These are phyloP conservation scores for Epichloe gansuensis DNA, from an alignment of 2,329 filamentous ascomycete genomes.

Conservation along the genomic window DNA sequence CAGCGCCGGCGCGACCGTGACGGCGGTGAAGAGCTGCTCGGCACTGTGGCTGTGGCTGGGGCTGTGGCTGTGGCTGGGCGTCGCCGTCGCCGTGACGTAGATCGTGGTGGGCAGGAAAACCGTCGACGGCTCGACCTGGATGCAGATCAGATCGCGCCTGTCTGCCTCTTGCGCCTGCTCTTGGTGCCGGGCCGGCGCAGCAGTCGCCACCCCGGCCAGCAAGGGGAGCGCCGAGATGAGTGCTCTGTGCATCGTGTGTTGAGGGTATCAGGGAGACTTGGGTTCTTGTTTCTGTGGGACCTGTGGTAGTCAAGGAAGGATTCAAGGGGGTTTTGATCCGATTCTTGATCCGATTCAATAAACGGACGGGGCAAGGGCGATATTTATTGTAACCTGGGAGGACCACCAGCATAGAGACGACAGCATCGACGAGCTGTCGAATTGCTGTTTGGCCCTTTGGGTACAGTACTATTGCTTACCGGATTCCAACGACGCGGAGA, in stretches of 20 bases:
- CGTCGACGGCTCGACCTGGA: background rate
- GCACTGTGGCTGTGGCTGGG: background rate
- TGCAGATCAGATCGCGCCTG: background rate
- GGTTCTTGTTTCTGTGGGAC: background rate
- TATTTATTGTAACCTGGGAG: background rate
- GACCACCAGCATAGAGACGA: too few species aligned
- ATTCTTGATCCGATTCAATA: background rate
- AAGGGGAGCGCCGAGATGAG: constrained; percentile 14
- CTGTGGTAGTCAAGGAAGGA: too few species aligned
- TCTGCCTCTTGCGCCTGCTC: background rate
- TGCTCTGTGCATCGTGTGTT: constrained; percentile 11
- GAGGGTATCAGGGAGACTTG: background rate
- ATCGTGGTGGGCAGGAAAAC: constrained; percentile 1
- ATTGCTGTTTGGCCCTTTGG: too few species aligned
- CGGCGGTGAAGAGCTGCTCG: background rate
- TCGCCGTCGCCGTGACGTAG: background rate
- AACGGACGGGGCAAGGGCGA: background rate
- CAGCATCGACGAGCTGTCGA: too few species aligned
- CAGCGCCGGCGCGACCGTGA: background rate
- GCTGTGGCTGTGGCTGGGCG: background rate
- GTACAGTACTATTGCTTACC: background rate
- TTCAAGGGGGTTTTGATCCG: background rate
- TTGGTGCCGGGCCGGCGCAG: constrained; percentile 5
- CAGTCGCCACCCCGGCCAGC: constrained; percentile 14
- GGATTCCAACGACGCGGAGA: background rate